Base-by-base conservation (phyloP, 1,139 yeast species). In the Chernovozyma aurita region DNA sequence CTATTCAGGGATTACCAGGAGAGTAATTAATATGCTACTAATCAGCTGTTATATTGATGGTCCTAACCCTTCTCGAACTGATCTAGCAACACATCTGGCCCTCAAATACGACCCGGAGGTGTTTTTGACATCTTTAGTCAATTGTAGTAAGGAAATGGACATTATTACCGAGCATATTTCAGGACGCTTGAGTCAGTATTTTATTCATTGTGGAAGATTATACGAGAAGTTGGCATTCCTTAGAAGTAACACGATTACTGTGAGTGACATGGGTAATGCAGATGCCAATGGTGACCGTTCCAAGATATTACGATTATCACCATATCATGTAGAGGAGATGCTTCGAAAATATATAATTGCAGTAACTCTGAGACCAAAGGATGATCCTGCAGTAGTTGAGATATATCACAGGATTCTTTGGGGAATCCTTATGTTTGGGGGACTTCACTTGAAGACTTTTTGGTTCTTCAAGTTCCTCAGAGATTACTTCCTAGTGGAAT, bases 341-440 rank as follows among this genome's bases (percentile, higher is more conserved):
- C 40, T 69, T 3, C 41, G 63, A 17, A 55, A 63, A 36, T 59
- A 64, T 34, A 50, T 67, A 4, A 35, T 59, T 4, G 63, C 67
- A 1, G 39, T 62, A 1, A 45, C 59, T 3, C 31, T 50, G 12
- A 53, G 50, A 38, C 42, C 54, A 0, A 39, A 41, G 1, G 78
- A 73, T 47, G 74, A 73, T 44, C 63, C 67, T 0, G 39, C 51
- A 1, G 47, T 59, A 6, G 42, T 59, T 3, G 34, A 41, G 2
- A 39, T 67, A 1, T 62, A 63, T 37, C 65, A 70, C 32, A 48
- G 62, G 16, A 52, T 74, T 0, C 35, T 71, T 2, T 63, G 69
- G 59, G 68, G 66, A 0, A 41, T 73, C 3, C 32, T 70, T 11
- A 44, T 72, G 39, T 59, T 55, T 37, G 80, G 79, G 9, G 74